Conservation (phyloP, 306 rosid genomes). For the Vigna reflexopilosa region DNA sequence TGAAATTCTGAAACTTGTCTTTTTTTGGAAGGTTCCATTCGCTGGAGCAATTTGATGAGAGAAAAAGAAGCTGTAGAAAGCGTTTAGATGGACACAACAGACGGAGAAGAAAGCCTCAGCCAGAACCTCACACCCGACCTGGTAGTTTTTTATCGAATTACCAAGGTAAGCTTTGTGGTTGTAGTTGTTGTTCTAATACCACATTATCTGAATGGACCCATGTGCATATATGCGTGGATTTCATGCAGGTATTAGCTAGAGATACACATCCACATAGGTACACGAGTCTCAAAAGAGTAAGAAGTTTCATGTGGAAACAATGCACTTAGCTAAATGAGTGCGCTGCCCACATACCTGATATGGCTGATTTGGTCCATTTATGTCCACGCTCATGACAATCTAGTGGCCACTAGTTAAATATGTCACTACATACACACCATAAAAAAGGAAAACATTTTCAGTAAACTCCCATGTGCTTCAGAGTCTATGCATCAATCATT, state of each 20-base stretch:
- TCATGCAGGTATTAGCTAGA: slow-evolving; percentile 40
- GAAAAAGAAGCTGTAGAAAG: slow-evolving; percentile 83
- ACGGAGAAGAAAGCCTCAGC: slow-evolving; percentile 77
- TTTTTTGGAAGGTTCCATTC: slow-evolving; percentile 70
- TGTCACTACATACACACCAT: slow-evolving; percentile 8
- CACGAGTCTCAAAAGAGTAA: slow-evolving; percentile 38
- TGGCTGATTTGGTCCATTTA: slow-evolving; percentile 42
- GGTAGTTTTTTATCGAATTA: slow-evolving; percentile 58
- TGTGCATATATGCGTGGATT: slow-evolving; percentile 38
- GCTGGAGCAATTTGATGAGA: slow-evolving; percentile 76
- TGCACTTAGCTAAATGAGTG: slow-evolving; percentile 40
- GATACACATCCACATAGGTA: slow-evolving; percentile 40
- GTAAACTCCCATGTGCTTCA: background rate
- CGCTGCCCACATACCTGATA: slow-evolving; percentile 38
- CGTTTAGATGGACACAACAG: slow-evolving; percentile 85
- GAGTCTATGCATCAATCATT: background rate
- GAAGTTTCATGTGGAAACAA: slow-evolving; percentile 32
- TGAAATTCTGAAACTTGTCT: background rate
- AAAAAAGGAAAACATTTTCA: background rate
- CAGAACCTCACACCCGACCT: slow-evolving; percentile 51
- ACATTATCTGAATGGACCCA: slow-evolving; percentile 47
- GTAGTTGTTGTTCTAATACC: slow-evolving; percentile 8
- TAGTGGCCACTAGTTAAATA: slow-evolving; percentile 50
- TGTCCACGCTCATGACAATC: slow-evolving; percentile 48
- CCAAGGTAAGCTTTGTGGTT: slow-evolving; percentile 57